Base-by-base conservation (phyloP, 2,329 filamentous ascomycete species). In the Alternaria incomplexa region DNA sequence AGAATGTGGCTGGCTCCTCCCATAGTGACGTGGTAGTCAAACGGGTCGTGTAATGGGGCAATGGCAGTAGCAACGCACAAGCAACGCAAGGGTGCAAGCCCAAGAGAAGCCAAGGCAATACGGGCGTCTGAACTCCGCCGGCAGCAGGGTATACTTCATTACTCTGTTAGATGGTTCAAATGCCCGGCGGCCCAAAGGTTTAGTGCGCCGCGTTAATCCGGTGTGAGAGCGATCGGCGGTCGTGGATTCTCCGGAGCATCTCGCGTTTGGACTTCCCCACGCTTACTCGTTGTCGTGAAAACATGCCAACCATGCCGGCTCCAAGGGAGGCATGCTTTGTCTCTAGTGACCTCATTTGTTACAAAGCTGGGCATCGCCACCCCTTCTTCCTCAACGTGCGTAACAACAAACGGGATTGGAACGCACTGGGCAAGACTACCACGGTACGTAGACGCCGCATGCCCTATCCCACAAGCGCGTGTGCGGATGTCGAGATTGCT, bases 21-120 rank as follows among this genome's bases (percentile, higher is more conserved):
- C 69, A 70, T 73, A 65, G 72, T 77, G 74, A 79, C 74, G 76
- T 77, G 75, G 71, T 77, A 75, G 69, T 72, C 70, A 73, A 72
- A 73, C 72, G 67, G 44, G 50, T 48, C 65, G 70, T 76, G 71
- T 66, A 73, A 74, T 73, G 62, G 66, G 70, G 67, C 58, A 71
- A 70, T 67, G 64, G 69, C 71, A 68, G 68, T 67, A 55, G 65
- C 56, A 69, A 51, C 68, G 66, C 65, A 77, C 75, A 78, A 78
- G 75, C 74, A 77, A 76, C 66, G 72, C 73, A 78, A 76, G 77
- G 75, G 73, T 73, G 73, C 64, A 73, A 55, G 36, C 25, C 75
- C 72, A 78, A 78, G 76, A 70, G 58, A 20, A 62, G 74, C 75
- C 77, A 77, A 79, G 75, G 52, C 63, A 67, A 70, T 70, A 69